Base-by-base conservation (phyloP, 768 basidiomycete genomes). In the Lanmaoa rubissima region DNA sequence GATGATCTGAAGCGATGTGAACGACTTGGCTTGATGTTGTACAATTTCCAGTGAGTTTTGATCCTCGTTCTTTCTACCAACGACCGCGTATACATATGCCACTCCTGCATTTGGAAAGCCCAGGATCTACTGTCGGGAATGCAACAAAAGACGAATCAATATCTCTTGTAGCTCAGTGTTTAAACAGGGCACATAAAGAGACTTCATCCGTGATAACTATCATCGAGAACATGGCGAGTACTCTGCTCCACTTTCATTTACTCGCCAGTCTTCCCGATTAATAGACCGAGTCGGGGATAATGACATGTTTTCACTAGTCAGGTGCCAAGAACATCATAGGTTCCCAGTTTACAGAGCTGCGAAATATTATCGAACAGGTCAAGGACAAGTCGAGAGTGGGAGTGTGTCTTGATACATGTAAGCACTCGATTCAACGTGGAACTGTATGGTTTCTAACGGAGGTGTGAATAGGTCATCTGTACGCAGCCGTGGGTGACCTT, bases 341-440 rank as follows among this genome's bases (percentile, higher is more conserved):
- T 0, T 83, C 85, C 2, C 76, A 79, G 28, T 91, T 93, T 62
- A 69, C 77, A 5, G 84, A 94, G 56, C 66, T 94, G 8, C 80
- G 78, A 1, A 75, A 73, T 3, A 92, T 94, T 47, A 94, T 95
- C 43, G 66, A 75, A 0, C 74, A 75, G 21, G 87, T 94, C 2
- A 76, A 86, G 4, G 84, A 93, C 65, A 93, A 93, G 70, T 73
- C 74, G 0, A 72, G 92, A 45, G 83, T 94, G 2, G 88, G 90
- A 0, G 86, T 94, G 5, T 94, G 92, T 69, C 73, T 95, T 41
- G 92, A 95, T 71, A 94, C 93, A 0, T 94, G 92, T 86, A 62
- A 32, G 68, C 48, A 76, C n/a, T 36, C 6, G 12, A 6, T 3
- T 32, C 26, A 3, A 44, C 16, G 21, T 21, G 3, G 11, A 28